Evolutionary conservation across 2,329 filamentous ascomycete genomes (phyloP), one percentile per base, ranked within the genome.

Genomic region (Tolypocladium endophyticum): DNA sequence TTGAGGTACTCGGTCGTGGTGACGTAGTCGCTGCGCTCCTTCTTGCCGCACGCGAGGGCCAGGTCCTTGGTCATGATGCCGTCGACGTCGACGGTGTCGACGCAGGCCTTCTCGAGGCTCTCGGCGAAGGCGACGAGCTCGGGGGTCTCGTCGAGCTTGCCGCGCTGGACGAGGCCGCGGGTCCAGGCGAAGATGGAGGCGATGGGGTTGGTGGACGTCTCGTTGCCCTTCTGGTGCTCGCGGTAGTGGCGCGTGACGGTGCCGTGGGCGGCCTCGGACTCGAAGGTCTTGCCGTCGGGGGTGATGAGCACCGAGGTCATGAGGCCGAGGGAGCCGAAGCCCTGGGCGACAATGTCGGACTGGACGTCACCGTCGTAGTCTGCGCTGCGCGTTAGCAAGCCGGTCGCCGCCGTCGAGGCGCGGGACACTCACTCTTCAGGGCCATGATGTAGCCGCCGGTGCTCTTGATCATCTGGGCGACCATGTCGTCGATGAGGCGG

Each of bases 381-480:
- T 96, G 67, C 9, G 33, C 50, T 7, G 18, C 50, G 20, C 9
- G 50, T 53, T 33, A 53, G 50, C 50, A 35, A 35, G 30, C 9
- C 20, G 9, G 30, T 35, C 30, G 12, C 2, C 3, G 2, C 7
- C 18, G 30, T 20, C 20, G 11, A 30, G 11, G 30, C 20, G 8
- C 25, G 39, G 64, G 38, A 58, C 45, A 58, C 81, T 87, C 74
- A 96, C 91, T 97, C 88, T 99, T 99, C 76, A 97, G 85, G 63
- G 94, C 94, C 83, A 97, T 97, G 74, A 97, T 86, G 78, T 94
- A 97, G 64, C 94, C 94, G 68, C 94, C 94, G 70, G 88, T 86
- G 78, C 89, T 94, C 89, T 99, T 99, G 83, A 99, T 89, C 94
- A 99, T 99, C 84, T 99, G 94, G 56, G 94, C 94, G 65, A 99